Conservation (phyloP, 1,284 basidiomycete genomes). For the Hymenochaete sp. region DNA sequence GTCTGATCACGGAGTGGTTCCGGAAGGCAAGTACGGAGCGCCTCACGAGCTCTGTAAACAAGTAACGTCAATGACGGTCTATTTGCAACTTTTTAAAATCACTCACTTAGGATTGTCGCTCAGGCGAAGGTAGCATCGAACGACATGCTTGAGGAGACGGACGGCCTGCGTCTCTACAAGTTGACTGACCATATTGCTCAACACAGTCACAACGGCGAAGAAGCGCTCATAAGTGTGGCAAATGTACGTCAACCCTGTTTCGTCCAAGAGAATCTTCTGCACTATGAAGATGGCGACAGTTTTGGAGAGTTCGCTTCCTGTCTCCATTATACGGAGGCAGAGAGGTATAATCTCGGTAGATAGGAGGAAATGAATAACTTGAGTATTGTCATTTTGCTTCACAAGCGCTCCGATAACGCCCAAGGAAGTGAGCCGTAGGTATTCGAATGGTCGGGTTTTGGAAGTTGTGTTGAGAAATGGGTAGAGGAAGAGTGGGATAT, state of each 20-base stretch:
- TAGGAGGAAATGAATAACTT: conserved; percentile 97
- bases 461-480: conserved; percentile 99
- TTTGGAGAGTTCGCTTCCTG: conserved; percentile 97
- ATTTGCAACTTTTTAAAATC: background rate
- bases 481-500: conserved; percentile 98
- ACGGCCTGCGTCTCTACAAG: conserved; percentile 97
- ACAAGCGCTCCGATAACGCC: conserved; percentile 98
- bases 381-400: conserved; percentile 99
- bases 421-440: conserved; percentile 92
- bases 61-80: conserved; percentile 6
- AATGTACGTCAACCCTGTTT: conserved; percentile 96
- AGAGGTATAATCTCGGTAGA: conserved; percentile 99
- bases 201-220: conserved; percentile 96
- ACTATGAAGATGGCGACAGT: conserved; percentile 99
- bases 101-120: conserved; percentile 91
- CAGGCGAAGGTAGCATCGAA: conserved; percentile 91
- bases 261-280: conserved; percentile 97
- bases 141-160: conserved; percentile 94
- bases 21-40: conserved; percentile 92
- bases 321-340: conserved; percentile 99
- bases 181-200: conserved; percentile 98
- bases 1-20: conserved; percentile 94
- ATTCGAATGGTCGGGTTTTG: conserved; percentile 98
- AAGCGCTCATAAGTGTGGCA: conserved; percentile 99
- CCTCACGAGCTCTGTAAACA: conserved; percentile 78